Evolutionary conservation across 1,139 yeast genomes (phyloP).

Genomic region (Debaryomyces robertsiae): DNA sequence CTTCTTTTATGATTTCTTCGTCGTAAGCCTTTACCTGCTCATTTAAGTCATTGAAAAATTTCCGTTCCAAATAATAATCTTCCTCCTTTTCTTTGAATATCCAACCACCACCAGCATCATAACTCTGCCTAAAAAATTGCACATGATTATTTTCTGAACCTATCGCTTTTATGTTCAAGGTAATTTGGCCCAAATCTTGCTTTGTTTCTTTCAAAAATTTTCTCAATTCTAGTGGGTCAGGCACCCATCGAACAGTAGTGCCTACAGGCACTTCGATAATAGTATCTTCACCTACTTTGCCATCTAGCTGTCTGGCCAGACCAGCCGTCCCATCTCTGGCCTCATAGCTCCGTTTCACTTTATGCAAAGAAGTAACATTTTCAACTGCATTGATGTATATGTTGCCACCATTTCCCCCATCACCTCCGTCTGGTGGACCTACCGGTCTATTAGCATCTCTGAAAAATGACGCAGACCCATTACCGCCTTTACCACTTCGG

Average conservation of each 20-base stretch:
- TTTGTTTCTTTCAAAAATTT: constrained; percentile 37
- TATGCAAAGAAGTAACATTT: constrained; percentile 70
- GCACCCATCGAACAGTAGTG: constrained; percentile 82
- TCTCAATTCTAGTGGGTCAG: constrained; percentile 60
- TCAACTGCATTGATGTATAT: constrained; percentile 79
- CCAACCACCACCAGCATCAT: constrained; percentile 83
- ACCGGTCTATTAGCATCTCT: constrained; percentile 80
- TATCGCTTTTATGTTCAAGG: constrained; percentile 31
- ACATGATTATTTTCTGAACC: constrained; percentile 28
- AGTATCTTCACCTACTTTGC: constrained; percentile 76
- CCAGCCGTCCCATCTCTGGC: constrained; percentile 79
- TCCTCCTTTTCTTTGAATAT: constrained; percentile 73
- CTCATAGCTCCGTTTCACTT: constrained; percentile 62
- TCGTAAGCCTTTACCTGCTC: constrained; percentile 68
- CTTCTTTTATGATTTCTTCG: constrained; percentile 58
- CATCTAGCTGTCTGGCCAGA: constrained; percentile 75
- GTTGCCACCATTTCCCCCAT: constrained; percentile 93
- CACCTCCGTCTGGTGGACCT: constrained; percentile 99
- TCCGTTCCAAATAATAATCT: constrained; percentile 63
- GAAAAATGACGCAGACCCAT: constrained; percentile 82
- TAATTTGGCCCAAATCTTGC: constrained; percentile 29
- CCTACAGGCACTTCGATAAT: constrained; percentile 90
- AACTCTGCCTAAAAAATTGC: constrained; percentile 60
- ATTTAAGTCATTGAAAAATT: constrained; percentile 65
- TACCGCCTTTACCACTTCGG: constrained; percentile 85